These are phyloP conservation scores for Fusarium tricinctum DNA, from an alignment of 2,329 filamentous ascomycete genomes.

Conservation along the genomic window DNA sequence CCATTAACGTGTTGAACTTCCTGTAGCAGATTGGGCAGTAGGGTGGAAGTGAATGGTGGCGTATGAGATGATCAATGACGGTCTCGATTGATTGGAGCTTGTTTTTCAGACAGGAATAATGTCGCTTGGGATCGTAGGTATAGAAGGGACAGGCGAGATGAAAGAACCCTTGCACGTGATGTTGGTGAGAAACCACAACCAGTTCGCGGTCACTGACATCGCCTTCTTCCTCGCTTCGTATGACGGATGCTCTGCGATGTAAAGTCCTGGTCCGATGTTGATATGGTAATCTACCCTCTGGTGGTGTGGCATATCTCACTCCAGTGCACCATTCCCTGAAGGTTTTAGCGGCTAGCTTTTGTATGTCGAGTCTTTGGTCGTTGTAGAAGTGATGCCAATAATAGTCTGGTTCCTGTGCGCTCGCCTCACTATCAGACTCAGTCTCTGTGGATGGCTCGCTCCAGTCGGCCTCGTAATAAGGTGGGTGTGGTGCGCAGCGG, in stretches of 20 bases:
- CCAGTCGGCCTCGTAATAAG: too few relatives aligned
- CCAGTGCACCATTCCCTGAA: too few relatives aligned
- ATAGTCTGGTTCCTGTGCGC: too few relatives aligned
- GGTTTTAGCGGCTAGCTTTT: too few relatives aligned
- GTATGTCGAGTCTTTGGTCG: too few relatives aligned
- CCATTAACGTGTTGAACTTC: not conserved
- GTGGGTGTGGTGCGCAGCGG: too few relatives aligned
- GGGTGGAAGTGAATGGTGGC: not conserved
- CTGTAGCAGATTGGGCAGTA: constrained; percentile 6
- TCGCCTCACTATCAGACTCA: too few relatives aligned
- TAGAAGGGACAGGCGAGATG: constrained; percentile 13
- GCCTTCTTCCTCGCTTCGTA: not conserved
- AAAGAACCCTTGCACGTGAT: not conserved
- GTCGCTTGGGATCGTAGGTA: not conserved
- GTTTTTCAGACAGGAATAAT: not conserved
- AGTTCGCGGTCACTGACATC: not conserved
- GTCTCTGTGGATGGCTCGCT: too few relatives aligned
- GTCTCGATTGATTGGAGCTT: not conserved
- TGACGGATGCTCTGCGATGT: too few relatives aligned
- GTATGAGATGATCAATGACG: constrained; percentile 3
- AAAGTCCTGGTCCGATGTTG: not conserved
- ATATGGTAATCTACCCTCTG: not conserved
- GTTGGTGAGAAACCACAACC: not conserved
- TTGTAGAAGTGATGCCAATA: too few relatives aligned
- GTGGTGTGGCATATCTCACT: too few relatives aligned